Evolutionary conservation across 257 asterid species (phyloP).

Genomic region (Solanum clarkiae): DNA sequence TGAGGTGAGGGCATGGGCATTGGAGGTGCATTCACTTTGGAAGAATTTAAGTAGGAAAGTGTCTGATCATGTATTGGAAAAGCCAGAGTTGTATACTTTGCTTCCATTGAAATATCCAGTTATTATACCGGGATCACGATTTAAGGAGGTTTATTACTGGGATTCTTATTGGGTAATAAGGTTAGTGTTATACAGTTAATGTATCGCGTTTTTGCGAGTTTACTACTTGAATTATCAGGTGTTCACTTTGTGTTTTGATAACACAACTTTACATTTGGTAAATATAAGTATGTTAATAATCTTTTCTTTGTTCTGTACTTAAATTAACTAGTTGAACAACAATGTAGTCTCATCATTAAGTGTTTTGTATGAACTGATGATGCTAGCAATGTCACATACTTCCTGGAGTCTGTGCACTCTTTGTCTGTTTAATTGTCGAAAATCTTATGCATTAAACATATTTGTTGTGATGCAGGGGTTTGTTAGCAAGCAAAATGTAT

Average conservation of each 20-base stretch:
- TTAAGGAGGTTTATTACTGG: conserved; percentile 91
- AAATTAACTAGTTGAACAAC: not conserved
- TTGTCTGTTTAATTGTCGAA: not conserved
- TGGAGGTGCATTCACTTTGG: conserved; percentile 76
- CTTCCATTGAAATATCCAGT: conserved; percentile 61
- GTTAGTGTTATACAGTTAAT: conserved; percentile 13
- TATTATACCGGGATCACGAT: conserved; percentile 81
- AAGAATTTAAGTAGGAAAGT: conserved; percentile 70
- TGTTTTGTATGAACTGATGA: not conserved
- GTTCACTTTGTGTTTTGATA: not conserved
- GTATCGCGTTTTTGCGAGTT: not conserved
- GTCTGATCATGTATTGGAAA: conserved; percentile 34
- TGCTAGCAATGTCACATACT: not conserved
- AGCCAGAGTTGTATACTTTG: conserved; percentile 52
- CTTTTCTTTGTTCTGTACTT: not conserved
- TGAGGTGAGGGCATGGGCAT: conserved; percentile 62
- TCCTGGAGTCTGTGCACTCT: not conserved
- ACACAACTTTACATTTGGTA: not conserved
- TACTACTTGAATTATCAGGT: not conserved
- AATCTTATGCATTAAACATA: not conserved
- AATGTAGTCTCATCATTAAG: not conserved
- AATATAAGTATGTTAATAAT: not conserved
- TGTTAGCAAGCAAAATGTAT: conserved; percentile 76
- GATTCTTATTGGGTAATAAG: conserved; percentile 91
- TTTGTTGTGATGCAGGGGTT: conserved; percentile 52